Conservation (phyloP, 2,329 filamentous ascomycete species). For the Penicillium sp. region DNA sequence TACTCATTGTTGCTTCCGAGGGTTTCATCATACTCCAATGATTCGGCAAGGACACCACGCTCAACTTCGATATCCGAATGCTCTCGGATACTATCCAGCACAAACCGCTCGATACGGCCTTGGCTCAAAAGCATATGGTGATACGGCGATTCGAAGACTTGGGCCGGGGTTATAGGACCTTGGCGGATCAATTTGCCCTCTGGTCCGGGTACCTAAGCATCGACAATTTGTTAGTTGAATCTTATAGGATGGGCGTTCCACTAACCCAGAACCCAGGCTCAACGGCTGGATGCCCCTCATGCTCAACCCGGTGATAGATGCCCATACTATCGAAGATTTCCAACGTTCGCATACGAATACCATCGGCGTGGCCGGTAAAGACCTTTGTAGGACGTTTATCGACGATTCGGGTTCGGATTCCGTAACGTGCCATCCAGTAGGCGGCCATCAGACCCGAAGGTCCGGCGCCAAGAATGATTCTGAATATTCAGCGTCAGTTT, state of each 20-base stretch:
- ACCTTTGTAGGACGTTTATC: slow-evolving; percentile 45
- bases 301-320: slow-evolving; percentile 63
- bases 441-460: slow-evolving; percentile 52
- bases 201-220: slow-evolving; percentile 38
- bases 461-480: slow-evolving; percentile 51
- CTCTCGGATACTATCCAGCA: slow-evolving; percentile 61
- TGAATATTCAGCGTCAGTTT: background rate
- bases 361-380: slow-evolving; percentile 29
- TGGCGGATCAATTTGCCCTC: slow-evolving; percentile 58
- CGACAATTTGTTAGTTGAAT: background rate
- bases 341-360: slow-evolving; percentile 20
- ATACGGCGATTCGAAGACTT: slow-evolving; percentile 58
- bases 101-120: slow-evolving; percentile 67
- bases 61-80: slow-evolving; percentile 59
- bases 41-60: slow-evolving; percentile 58
- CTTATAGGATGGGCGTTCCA: background rate
- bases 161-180: slow-evolving; percentile 62
- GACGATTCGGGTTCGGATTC: slow-evolving; percentile 51
- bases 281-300: slow-evolving; percentile 67
- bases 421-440: slow-evolving; percentile 51
- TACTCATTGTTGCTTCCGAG: slow-evolving; percentile 52
- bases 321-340: slow-evolving; percentile 68
- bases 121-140: slow-evolving; percentile 69
- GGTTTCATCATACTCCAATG: slow-evolving; percentile 55
- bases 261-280: slow-evolving; percentile 56